Conservation (phyloP, 2,329 filamentous ascomycete genomes). For the Cladosporium velox region DNA sequence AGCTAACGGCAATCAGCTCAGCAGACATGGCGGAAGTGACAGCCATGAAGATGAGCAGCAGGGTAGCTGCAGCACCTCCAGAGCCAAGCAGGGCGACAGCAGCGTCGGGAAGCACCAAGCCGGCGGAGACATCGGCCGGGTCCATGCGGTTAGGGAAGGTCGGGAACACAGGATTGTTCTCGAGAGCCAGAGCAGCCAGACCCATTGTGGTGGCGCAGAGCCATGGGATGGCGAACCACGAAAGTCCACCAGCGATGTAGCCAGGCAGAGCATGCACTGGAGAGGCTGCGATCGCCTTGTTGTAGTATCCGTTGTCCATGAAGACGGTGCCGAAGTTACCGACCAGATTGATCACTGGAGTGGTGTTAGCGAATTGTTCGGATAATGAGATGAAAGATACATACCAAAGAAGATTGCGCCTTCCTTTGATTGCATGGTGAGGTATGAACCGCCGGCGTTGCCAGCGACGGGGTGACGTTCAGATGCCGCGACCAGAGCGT, state of each 20-base stretch:
- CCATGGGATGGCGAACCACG: constrained; percentile 94
- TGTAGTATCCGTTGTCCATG: constrained; percentile 77
- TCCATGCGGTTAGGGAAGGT: constrained; percentile 73
- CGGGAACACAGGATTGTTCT: constrained; percentile 70
- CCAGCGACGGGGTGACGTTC: constrained; percentile 72
- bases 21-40: constrained; percentile 82
- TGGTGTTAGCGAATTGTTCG: not conserved
- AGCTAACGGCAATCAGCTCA: constrained; percentile 83
- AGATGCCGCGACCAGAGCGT: constrained; percentile 70
- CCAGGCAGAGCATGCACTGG: constrained; percentile 84
- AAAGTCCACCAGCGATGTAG: constrained; percentile 82
- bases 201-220: constrained; percentile 87
- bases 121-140: constrained; percentile 73
- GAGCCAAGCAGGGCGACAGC: constrained; percentile 80
- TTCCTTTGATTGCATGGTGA: constrained; percentile 81
- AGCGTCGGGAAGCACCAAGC: constrained; percentile 81
- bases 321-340: constrained; percentile 85
- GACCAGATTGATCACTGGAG: constrained; percentile 71
- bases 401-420: constrained; percentile 76
- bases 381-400: constrained; percentile 44
- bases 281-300: constrained; percentile 87
- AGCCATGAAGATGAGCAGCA: constrained; percentile 86
- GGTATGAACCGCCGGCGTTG: constrained; percentile 77
- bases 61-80: constrained; percentile 75
- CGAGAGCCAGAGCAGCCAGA: constrained; percentile 75